phyloP scores from a whole-genome alignment of 495 filamentous ascomycete species.

The Penicillium canariense region DNA sequence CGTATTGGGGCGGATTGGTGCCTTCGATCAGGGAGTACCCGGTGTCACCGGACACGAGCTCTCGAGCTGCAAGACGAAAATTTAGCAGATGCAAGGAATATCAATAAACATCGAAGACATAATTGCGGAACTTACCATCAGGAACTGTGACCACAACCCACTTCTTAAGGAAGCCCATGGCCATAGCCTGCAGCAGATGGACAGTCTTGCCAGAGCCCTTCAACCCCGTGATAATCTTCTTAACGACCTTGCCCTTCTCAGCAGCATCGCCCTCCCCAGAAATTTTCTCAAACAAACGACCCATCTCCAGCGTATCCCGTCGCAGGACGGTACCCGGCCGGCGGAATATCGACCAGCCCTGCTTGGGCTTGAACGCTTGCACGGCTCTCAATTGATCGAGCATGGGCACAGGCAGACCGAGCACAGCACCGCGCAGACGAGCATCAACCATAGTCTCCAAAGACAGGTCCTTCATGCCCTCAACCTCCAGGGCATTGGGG shows the following conservation, averaged over 20 bases:
- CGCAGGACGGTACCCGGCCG: slow-evolving; percentile 74
- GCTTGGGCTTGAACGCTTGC: slow-evolving; percentile 87
- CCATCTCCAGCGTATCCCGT: slow-evolving; percentile 69
- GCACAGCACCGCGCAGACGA: slow-evolving; percentile 58
- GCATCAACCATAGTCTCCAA: slow-evolving; percentile 52
- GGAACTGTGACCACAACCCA: slow-evolving; percentile 91
- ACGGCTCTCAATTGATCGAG: slow-evolving; percentile 76
- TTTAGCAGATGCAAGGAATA: slow-evolving; percentile 10
- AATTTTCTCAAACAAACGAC: slow-evolving; percentile 55
- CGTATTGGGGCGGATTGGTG: slow-evolving; percentile 60
- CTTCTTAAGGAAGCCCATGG: slow-evolving; percentile 74
- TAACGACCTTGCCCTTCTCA: slow-evolving; percentile 55
- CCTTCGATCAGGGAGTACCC: slow-evolving; percentile 70
- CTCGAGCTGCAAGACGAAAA: slow-evolving; percentile 58
- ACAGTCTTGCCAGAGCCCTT: slow-evolving; percentile 81
- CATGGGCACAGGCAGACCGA: slow-evolving; percentile 64
- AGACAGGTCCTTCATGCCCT: slow-evolving; percentile 59
- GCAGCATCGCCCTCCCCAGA: slow-evolving; percentile 37
- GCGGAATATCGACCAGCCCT: slow-evolving; percentile 84
- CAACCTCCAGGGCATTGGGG: slow-evolving; percentile 79
- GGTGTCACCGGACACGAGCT: slow-evolving; percentile 73
- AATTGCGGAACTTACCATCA: slow-evolving; percentile 63
- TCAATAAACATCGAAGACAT: background rate
- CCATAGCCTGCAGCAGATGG: slow-evolving; percentile 78
- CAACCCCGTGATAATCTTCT: slow-evolving; percentile 69